phyloP scores from a whole-genome alignment of 164 flowering plant genomes.

The Liquidambar formosana region DNA sequence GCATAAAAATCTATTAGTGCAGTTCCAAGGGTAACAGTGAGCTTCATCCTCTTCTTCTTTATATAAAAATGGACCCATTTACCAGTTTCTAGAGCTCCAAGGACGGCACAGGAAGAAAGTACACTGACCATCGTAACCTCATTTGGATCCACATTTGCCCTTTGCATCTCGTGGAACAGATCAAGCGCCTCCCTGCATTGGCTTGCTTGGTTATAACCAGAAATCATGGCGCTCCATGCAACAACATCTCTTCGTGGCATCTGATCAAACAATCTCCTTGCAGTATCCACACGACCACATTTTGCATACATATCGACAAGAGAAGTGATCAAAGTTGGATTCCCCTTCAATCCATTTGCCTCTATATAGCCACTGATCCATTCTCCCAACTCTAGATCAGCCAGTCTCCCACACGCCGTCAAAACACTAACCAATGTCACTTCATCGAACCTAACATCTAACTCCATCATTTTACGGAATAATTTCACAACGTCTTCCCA shows the following conservation, averaged over 20 bases:
- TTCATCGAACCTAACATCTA: slow-evolving; percentile 30
- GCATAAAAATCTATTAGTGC: slow-evolving; percentile 49
- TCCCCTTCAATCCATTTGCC: slow-evolving; percentile 31
- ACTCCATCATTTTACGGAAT: slow-evolving; percentile 34
- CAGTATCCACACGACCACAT: slow-evolving; percentile 43
- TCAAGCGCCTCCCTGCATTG: slow-evolving; percentile 40
- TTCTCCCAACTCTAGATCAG: slow-evolving; percentile 38
- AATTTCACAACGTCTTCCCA: slow-evolving; percentile 40
- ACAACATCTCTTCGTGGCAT: slow-evolving; percentile 44
- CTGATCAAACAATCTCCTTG: slow-evolving; percentile 40
- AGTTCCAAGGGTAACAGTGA: slow-evolving; percentile 43
- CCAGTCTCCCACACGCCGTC: slow-evolving; percentile 51
- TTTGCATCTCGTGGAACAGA: slow-evolving; percentile 44
- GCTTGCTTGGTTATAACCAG: slow-evolving; percentile 44
- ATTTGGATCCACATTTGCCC: slow-evolving; percentile 35
- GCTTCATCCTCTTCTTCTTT: slow-evolving; percentile 37
- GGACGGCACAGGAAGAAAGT: slow-evolving; percentile 49
- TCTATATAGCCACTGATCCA: slow-evolving; percentile 39
- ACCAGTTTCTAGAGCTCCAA: slow-evolving; percentile 50
- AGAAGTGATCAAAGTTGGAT: slow-evolving; percentile 37
- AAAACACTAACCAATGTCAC: slow-evolving; percentile 45
- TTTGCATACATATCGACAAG: slow-evolving; percentile 58
- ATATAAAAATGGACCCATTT: slow-evolving; percentile 46
- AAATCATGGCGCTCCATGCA: slow-evolving; percentile 59
- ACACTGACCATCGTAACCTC: slow-evolving; percentile 57